These are phyloP conservation scores for Cerrena zonata DNA, from an alignment of 1,284 basidiomycete species.

Conservation along the genomic window DNA sequence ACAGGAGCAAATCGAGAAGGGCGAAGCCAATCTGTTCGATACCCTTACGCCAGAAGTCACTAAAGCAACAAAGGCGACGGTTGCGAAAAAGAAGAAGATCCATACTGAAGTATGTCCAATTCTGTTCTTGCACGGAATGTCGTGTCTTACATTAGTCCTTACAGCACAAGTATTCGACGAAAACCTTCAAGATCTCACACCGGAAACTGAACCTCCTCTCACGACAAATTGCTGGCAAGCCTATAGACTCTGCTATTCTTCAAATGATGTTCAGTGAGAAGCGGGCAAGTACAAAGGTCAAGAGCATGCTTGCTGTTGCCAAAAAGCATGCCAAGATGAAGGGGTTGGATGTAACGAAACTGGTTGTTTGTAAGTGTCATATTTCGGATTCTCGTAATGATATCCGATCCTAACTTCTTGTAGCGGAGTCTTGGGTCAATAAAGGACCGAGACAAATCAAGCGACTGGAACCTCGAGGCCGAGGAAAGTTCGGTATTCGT, in stretches of 20 bases:
- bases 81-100: constrained; percentile 22
- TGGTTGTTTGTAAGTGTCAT: constrained; percentile 71
- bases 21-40: constrained; percentile 55
- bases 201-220: constrained; percentile 88
- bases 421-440: constrained; percentile 89
- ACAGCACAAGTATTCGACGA: constrained; percentile 86
- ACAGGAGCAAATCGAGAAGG: constrained; percentile 46
- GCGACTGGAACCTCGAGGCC: constrained; percentile 80
- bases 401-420: constrained; percentile 1
- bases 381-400: constrained; percentile 6
- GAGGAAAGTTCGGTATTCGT: constrained; percentile 77
- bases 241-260: constrained; percentile 89
- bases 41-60: constrained; percentile 24
- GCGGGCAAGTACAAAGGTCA: constrained; percentile 77
- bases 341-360: constrained; percentile 64
- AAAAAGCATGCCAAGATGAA: constrained; percentile 85
- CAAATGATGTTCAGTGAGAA: constrained; percentile 96
- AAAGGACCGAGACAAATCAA: constrained; percentile 70
- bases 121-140: too few relatives aligned
- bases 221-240: constrained; percentile 81
- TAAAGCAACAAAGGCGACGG: constrained; percentile 18
- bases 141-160: neutral
- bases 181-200: constrained; percentile 88
- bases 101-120: constrained; percentile 30
- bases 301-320: constrained; percentile 84